These are phyloP conservation scores for Dioscorea zingiberensis DNA, from an alignment of 106 monocot species.

Conservation along the genomic window DNA sequence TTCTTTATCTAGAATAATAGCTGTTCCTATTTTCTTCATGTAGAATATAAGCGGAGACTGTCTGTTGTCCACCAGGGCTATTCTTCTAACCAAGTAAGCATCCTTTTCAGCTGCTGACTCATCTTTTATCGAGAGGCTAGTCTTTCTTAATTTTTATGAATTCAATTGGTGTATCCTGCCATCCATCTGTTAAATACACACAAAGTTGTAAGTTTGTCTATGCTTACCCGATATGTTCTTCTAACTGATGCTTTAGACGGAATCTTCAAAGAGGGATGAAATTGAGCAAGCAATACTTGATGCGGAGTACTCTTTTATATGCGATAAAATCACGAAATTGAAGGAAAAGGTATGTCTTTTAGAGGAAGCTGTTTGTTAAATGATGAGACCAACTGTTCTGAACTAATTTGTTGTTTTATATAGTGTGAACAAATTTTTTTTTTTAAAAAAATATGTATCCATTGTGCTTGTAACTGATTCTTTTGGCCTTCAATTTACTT, in stretches of 20 bases:
- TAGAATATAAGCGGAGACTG: conserved; percentile 49
- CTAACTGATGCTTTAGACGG: conserved; percentile 20
- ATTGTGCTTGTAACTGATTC: not conserved
- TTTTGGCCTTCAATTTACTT: not conserved
- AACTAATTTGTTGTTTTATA: too few relatives aligned
- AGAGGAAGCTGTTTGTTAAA: not conserved
- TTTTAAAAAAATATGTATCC: too few relatives aligned
- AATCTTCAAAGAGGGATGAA: conserved; percentile 33
- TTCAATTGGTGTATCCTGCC: conserved; percentile 5
- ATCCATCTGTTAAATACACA: not conserved
- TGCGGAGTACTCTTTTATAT: conserved; percentile 69
- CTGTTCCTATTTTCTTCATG: conserved; percentile 3
- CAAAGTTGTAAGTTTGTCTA: too few relatives aligned
- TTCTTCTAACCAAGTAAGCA: conserved; percentile 11
- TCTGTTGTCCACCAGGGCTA: conserved; percentile 27
- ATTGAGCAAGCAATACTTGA: conserved; percentile 62
- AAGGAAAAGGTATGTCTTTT: conserved; percentile 54
- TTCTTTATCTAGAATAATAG: not conserved
- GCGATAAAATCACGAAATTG: conserved; percentile 51
- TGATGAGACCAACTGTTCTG: too few relatives aligned
- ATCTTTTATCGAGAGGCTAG: conserved; percentile 17
- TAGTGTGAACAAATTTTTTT: too few relatives aligned
- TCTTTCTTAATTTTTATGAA: not conserved
- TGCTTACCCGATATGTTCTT: not conserved
- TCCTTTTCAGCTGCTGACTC: too few relatives aligned